Conservation (phyloP, 2,329 filamentous ascomycete genomes). For the Penicillium polonicum region DNA sequence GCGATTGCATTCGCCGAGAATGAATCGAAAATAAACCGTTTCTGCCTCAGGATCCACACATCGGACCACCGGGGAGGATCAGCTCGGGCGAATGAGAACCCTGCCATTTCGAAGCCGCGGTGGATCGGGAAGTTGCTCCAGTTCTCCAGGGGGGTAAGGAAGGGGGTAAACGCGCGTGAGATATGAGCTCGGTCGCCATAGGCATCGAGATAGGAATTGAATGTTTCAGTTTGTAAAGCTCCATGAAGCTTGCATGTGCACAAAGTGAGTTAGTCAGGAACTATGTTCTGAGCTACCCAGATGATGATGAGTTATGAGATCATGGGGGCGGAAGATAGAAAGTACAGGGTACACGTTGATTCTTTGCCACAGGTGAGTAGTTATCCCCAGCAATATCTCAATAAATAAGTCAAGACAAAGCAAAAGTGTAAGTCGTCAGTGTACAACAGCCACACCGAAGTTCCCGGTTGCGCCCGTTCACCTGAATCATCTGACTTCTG, state of each 20-base stretch:
- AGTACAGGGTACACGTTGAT: not conserved
- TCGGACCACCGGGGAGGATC: conserved; percentile 14
- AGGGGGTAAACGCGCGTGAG: not conserved
- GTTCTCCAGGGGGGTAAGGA: conserved; percentile 12
- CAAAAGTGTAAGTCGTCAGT: not conserved
- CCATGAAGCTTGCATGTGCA: not conserved
- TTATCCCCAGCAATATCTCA: not conserved
- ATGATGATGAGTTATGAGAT: conserved; percentile 24
- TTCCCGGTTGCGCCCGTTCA: conserved; percentile 38
- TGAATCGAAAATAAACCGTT: conserved; percentile 7
- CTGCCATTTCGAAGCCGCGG: conserved; percentile 23
- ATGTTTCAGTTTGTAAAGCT: not conserved
- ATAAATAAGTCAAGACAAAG: not conserved
- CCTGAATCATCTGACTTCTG: conserved; percentile 37
- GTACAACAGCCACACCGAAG: conserved; percentile 16
- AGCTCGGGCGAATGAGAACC: conserved; percentile 18
- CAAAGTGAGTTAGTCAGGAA: not conserved
- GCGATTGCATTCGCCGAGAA: not conserved
- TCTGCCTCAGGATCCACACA: conserved; percentile 21
- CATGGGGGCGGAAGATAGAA: conserved; percentile 6
- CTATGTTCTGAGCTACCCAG: not conserved
- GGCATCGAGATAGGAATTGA: not conserved
- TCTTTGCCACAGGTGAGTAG: not conserved
- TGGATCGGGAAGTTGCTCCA: conserved; percentile 16
- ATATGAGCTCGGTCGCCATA: not conserved